Evolutionary conservation across 768 basidiomycete species (phyloP), one percentile per base, ranked within the genome.

Genomic region (Psilocybe cyanescens): DNA sequence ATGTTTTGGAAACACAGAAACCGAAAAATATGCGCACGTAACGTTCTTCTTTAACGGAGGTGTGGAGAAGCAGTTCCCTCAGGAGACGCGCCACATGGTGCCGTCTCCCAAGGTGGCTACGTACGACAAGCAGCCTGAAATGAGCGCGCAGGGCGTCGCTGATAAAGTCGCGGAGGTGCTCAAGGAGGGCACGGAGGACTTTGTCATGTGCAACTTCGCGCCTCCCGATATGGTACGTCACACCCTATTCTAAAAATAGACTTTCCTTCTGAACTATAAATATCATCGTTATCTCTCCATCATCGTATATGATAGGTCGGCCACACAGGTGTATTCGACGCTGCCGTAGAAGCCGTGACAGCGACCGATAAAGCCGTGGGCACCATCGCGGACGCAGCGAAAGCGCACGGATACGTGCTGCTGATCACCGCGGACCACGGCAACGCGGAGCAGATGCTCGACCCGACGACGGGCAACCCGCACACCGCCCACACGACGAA

Each of bases 31-130:
- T 74, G 95, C 95, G 1, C 95, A 98, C 71, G 93, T 98, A 58
- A 98, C 95, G 0, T 97, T 97, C 82, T 97, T 97, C 85, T 97
- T 97, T 85, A 97, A 97, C 75, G 96, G 95, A 12, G 95, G 95
- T 58, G 88, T 95, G 30, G 96, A 97, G 80, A 92, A 95, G 72
- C 92, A 96, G 69, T 98, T 92, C 75, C 80, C 84, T 12, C 74
- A 79, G 35, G 96, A 97, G 71, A 90, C 92, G 66, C 82, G 96
- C 14, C 81, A 88, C 72, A 88, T 97, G 92, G 88, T 97, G 60
- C 85, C 92, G 3, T 95, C 94, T 14, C 96, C 95, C 45, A 96
- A 93, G 69, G 95, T 97, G 30, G 89, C 95, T 5, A 98, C 95
- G 5, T 98, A 98, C 76, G 95, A 98, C 77, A 84, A 91, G 68